phyloP scores from a whole-genome alignment of 805 yeast genomes.

The Kazachstania viticola region DNA sequence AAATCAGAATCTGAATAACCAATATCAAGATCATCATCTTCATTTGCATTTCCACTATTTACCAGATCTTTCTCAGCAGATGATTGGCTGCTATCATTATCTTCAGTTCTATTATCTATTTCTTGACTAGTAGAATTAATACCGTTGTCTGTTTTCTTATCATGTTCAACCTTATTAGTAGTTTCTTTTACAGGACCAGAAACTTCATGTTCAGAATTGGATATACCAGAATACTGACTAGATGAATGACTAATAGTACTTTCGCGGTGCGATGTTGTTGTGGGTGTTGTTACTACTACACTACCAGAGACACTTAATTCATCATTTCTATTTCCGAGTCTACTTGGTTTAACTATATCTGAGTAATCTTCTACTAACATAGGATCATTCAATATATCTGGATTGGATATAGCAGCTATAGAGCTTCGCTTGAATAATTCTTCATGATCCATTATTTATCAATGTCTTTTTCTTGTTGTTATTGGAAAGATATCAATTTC shows the following conservation, averaged over 20 bases:
- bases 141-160: neutral
- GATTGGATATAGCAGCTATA: constrained; percentile 6
- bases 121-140: neutral
- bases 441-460: constrained; percentile 3
- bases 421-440: constrained; percentile 1
- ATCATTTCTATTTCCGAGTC: constrained; percentile 7
- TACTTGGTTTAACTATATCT: constrained; percentile 13
- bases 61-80: neutral
- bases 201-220: neutral
- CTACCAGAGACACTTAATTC: constrained; percentile 18
- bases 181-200: neutral
- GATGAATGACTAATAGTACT: constrained; percentile 9
- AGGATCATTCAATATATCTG: constrained; percentile 19
- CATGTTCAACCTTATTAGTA: neutral
- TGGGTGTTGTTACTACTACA: constrained; percentile 18
- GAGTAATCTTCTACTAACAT: constrained; percentile 22
- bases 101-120: neutral
- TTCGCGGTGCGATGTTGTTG: constrained; percentile 1
- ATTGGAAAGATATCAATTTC: too few relatives aligned
- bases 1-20: constrained; percentile 28
- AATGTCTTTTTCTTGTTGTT: neutral
- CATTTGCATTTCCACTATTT: neutral
- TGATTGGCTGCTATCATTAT: constrained; percentile 1
- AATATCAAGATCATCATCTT: constrained; percentile 2
- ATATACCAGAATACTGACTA: constrained; percentile 6